Conservation (phyloP, 2,329 filamentous ascomycete genomes). For the Beauveria sp. region DNA sequence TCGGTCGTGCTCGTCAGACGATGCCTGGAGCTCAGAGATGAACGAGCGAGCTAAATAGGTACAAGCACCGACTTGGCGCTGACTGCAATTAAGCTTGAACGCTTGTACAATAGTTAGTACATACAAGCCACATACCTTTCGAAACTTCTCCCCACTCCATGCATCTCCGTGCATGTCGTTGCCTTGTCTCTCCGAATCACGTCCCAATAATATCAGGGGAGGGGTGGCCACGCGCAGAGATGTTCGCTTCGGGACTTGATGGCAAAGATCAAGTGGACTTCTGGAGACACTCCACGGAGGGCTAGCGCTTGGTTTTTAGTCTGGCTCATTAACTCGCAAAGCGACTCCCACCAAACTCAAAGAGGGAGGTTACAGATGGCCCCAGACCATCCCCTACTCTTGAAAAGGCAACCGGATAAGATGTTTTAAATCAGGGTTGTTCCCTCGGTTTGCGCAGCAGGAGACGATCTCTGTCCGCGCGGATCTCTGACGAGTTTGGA, state of each 20-base stretch:
- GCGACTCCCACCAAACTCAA: constrained; percentile 2
- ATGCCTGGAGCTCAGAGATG: too few relatives aligned
- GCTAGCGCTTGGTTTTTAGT: neutral
- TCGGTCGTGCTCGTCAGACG: too few relatives aligned
- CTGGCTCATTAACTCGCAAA: constrained; percentile 1
- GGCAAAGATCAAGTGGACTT: neutral
- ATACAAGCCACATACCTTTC: neutral
- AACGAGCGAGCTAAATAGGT: too few relatives aligned
- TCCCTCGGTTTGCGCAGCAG: neutral
- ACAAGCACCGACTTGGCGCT: neutral
- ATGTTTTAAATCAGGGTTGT: neutral
- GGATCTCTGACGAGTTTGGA: neutral
- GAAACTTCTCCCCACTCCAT: neutral
- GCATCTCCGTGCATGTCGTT: neutral
- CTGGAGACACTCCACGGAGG: neutral
- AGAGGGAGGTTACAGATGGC: constrained; percentile 6
- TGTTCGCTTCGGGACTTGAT: neutral
- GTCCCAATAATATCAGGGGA: neutral
- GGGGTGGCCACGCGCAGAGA: neutral
- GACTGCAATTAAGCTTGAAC: neutral
- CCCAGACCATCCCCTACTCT: constrained; percentile 1
- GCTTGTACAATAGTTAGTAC: neutral
- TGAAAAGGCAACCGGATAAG: constrained; percentile 3
- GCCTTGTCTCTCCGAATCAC: neutral
- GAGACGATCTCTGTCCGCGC: neutral